Conservation (phyloP, 2,329 filamentous ascomycete genomes). For the Fusarium transvaalense region DNA sequence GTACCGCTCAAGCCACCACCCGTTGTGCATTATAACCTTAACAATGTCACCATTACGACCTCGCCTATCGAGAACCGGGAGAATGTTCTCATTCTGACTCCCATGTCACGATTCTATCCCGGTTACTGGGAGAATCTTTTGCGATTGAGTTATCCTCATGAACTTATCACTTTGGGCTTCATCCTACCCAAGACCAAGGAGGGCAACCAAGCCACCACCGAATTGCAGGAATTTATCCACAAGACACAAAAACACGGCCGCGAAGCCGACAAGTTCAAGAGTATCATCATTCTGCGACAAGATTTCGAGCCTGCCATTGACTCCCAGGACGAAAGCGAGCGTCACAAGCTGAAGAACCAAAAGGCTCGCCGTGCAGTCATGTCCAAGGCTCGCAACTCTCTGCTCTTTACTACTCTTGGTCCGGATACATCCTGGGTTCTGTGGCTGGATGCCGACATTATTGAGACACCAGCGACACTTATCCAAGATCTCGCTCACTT, state of each 20-base stretch:
- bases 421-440: conserved; percentile 95
- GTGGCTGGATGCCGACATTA: conserved; percentile 92
- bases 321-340: conserved; percentile 87
- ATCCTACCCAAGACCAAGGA: conserved; percentile 95
- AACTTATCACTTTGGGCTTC: conserved; percentile 94
- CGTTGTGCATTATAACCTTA: conserved; percentile 93
- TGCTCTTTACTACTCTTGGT: conserved; percentile 94
- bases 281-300: conserved; percentile 93
- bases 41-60: conserved; percentile 87
- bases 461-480: conserved; percentile 85
- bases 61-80: conserved; percentile 84
- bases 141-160: conserved; percentile 87
- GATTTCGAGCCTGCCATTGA: conserved; percentile 87
- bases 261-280: conserved; percentile 86
- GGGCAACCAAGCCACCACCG: conserved; percentile 85
- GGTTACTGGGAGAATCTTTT: conserved; percentile 96
- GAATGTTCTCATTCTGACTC: conserved; percentile 90
- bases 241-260: conserved; percentile 84
- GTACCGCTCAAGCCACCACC: conserved; percentile 72
- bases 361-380: conserved; percentile 88
- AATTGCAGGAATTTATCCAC: conserved; percentile 85
- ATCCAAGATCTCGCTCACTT: conserved; percentile 93
- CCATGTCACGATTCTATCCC: conserved; percentile 92
- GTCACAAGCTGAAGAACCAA: conserved; percentile 92
- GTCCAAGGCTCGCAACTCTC: conserved; percentile 91